Evolutionary conservation across 495 filamentous ascomycete species (phyloP).

Genomic region (Cenococcum geophilum): DNA sequence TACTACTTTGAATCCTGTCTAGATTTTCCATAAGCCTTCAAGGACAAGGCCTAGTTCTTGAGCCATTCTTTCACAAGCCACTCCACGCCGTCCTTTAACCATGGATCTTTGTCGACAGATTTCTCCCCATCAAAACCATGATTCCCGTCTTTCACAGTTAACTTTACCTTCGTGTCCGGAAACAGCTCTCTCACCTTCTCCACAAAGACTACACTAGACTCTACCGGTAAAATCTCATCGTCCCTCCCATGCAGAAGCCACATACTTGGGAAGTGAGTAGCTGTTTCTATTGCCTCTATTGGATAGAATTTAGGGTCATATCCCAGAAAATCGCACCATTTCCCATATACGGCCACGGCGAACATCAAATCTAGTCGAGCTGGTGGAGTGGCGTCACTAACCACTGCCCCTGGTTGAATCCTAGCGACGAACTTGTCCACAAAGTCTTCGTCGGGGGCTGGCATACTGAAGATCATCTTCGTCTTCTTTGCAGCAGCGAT

Average conservation of each 20-base stretch:
- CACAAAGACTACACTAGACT: conserved; percentile 16
- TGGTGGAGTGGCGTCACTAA: conserved; percentile 7
- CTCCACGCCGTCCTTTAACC: conserved; percentile 26
- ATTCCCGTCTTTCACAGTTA: conserved; percentile 12
- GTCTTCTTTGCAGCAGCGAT: not conserved
- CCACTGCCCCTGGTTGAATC: conserved; percentile 9
- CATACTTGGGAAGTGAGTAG: conserved; percentile 12
- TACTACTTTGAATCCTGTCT: too few species aligned
- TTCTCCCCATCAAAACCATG: conserved; percentile 28
- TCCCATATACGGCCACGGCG: conserved; percentile 15
- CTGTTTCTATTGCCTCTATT: conserved; percentile 16
- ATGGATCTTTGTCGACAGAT: conserved; percentile 14
- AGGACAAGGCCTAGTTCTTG: too few species aligned
- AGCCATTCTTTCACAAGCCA: conserved; percentile 22
- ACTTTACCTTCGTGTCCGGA: conserved; percentile 6
- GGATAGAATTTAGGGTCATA: conserved; percentile 13
- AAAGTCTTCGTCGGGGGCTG: conserved; percentile 1
- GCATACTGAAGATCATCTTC: not conserved
- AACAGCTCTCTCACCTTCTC: conserved; percentile 15
- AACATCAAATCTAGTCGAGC: conserved; percentile 9
- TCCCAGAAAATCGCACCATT: conserved; percentile 16
- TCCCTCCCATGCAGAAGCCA: conserved; percentile 26
- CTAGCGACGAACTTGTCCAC: conserved; percentile 13
- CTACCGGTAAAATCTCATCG: conserved; percentile 22
- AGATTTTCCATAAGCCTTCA: too few species aligned